Conservation (phyloP, 2,329 filamentous ascomycete genomes). For the Metarhizium humberi region DNA sequence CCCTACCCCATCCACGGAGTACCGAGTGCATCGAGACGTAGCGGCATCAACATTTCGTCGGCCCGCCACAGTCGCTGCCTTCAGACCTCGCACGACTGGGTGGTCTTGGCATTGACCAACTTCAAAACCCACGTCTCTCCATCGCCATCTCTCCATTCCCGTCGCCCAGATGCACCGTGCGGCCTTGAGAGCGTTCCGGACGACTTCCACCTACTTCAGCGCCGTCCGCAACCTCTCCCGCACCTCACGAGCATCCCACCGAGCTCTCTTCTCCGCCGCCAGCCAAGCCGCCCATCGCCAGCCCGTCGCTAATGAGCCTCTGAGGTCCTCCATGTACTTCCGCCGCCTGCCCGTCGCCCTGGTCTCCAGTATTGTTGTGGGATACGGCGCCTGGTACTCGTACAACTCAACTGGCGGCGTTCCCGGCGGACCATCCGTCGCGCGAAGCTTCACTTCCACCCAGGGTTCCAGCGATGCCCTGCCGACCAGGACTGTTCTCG, state of each 20-base stretch:
- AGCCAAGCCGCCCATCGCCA: slow-evolving; percentile 12
- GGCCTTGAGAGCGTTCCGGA: slow-evolving; percentile 58
- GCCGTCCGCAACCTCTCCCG: slow-evolving; percentile 50
- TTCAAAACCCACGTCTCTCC: neutral
- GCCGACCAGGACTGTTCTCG: slow-evolving; percentile 59
- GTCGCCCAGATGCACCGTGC: slow-evolving; percentile 61
- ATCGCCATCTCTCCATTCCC: neutral
- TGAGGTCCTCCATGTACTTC: slow-evolving; percentile 67
- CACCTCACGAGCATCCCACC: slow-evolving; percentile 23
- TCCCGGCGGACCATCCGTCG: slow-evolving; percentile 20
- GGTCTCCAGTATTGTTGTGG: slow-evolving; percentile 57
- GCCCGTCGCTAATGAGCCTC: slow-evolving; percentile 38
- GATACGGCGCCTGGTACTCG: slow-evolving; percentile 68
- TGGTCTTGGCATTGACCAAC: neutral
- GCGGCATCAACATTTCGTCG: neutral
- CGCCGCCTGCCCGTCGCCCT: slow-evolving; percentile 59
- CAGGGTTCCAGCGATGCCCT: slow-evolving; percentile 27
- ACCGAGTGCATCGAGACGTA: neutral
- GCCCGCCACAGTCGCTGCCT: neutral
- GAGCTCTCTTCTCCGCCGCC: slow-evolving; percentile 26
- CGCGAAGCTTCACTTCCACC: slow-evolving; percentile 34
- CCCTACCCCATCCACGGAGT: neutral
- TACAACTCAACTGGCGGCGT: slow-evolving; percentile 40
- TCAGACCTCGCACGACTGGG: neutral
- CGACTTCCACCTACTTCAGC: slow-evolving; percentile 56